Evolutionary conservation across 2,329 filamentous ascomycete species (phyloP).

Genomic region (Aspergillus versicolor): DNA sequence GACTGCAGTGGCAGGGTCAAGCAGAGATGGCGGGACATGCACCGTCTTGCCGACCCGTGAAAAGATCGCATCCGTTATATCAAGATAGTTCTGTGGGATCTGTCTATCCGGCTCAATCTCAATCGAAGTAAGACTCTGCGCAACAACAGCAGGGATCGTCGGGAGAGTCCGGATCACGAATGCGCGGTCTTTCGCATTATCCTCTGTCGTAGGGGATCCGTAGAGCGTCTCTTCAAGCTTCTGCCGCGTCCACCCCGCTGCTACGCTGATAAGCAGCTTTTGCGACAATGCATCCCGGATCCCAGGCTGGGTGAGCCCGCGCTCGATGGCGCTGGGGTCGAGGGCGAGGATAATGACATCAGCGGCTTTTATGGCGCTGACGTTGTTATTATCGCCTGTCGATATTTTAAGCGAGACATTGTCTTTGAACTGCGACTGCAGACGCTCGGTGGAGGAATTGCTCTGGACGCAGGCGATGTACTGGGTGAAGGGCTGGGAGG

Average conservation of each 20-base stretch:
- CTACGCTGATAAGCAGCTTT: constrained; percentile 50
- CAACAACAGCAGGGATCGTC: constrained; percentile 47
- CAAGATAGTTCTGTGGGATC: constrained; percentile 40
- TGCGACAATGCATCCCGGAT: constrained; percentile 40
- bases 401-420: constrained; percentile 32
- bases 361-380: constrained; percentile 35
- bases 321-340: constrained; percentile 47
- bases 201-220: constrained; percentile 13
- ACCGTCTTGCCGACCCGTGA: constrained; percentile 49
- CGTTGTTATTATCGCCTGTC: constrained; percentile 27
- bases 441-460: constrained; percentile 33
- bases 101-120: constrained; percentile 43
- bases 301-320: constrained; percentile 38
- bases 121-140: constrained; percentile 51
- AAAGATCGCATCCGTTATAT: constrained; percentile 49
- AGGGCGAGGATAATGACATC: constrained; percentile 49
- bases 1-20: constrained; percentile 60
- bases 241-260: constrained; percentile 49
- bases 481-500: constrained; percentile 23
- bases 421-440: constrained; percentile 34
- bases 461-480: constrained; percentile 48
- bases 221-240: constrained; percentile 41
- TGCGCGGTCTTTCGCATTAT: constrained; percentile 16
- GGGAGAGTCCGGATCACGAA: constrained; percentile 45
- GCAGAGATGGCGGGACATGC: constrained; percentile 51